These are phyloP conservation scores for Draba incana DNA, from an alignment of 345 rosid genomes.

Conservation along the genomic window DNA sequence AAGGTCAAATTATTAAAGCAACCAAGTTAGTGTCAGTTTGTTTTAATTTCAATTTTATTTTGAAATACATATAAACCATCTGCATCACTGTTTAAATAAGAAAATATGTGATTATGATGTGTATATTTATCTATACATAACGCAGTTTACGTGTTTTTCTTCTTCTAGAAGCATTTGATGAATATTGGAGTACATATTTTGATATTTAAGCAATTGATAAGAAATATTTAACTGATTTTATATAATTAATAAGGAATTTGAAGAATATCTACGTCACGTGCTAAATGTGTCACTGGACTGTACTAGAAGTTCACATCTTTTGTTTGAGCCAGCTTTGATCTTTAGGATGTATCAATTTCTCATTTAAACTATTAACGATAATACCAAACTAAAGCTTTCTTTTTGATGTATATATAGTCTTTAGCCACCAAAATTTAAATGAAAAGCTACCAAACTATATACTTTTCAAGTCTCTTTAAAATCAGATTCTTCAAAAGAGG, in stretches of 20 bases:
- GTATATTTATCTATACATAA: too few relatives aligned
- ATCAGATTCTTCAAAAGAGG: not conserved
- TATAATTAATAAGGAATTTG: not conserved
- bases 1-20: slow-evolving; percentile 34
- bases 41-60: slow-evolving; percentile 20
- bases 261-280: slow-evolving; percentile 27
- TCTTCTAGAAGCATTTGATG: slow-evolving; percentile 26
- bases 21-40: slow-evolving; percentile 27
- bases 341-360: slow-evolving; percentile 3
- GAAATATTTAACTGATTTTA: not conserved
- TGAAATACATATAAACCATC: not conserved
- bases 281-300: slow-evolving; percentile 28
- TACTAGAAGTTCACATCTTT: slow-evolving; percentile 23
- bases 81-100: slow-evolving; percentile 1
- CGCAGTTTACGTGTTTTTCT: not conserved
- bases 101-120: not conserved
- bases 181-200: not conserved
- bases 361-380: slow-evolving; percentile 1
- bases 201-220: not conserved
- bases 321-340: slow-evolving; percentile 13
- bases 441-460: not conserved
- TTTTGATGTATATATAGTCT: not conserved
- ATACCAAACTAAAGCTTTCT: not conserved
- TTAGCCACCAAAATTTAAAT: not conserved
- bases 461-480: not conserved